phyloP scores from a whole-genome alignment of 768 basidiomycete genomes.

The Pulveroboletus sp. region DNA sequence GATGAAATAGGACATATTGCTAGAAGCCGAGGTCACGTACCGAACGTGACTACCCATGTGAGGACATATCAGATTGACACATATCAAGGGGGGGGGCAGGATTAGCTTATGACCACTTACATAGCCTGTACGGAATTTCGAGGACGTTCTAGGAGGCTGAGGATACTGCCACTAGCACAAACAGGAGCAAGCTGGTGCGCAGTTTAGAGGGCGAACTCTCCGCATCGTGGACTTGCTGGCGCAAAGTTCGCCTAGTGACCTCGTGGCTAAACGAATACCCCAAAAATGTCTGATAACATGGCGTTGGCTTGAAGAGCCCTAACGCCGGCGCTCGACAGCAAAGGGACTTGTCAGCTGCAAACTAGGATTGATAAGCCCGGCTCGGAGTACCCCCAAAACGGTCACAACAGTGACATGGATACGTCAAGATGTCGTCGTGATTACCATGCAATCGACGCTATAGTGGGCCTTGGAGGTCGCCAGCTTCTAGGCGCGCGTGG shows the following conservation, averaged over 20 bases:
- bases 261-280: neutral
- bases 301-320: neutral
- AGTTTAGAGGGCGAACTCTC: conserved; percentile 12
- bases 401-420: too few relatives aligned
- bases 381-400: neutral
- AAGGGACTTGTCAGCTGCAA: too few relatives aligned
- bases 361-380: too few relatives aligned
- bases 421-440: too few relatives aligned
- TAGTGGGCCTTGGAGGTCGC: too few relatives aligned
- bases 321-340: too few relatives aligned
- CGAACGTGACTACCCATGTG: conserved; percentile 11
- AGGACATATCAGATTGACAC: conserved; percentile 12
- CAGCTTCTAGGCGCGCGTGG: too few relatives aligned
- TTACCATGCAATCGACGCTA: too few relatives aligned
- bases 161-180: too few relatives aligned
- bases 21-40: conserved; percentile 13
- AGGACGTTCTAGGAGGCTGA: neutral
- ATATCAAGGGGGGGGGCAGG: conserved; percentile 14
- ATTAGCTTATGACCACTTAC: too few relatives aligned
- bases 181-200: conserved; percentile 1
- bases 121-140: conserved; percentile 14
- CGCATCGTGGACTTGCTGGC: conserved; percentile 4
- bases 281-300: neutral
- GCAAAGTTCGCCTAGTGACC: conserved; percentile 2
- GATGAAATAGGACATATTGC: conserved; percentile 20